These are phyloP conservation scores for Striga asiatica DNA, from an alignment of 257 asterid genomes.

Conservation along the genomic window DNA sequence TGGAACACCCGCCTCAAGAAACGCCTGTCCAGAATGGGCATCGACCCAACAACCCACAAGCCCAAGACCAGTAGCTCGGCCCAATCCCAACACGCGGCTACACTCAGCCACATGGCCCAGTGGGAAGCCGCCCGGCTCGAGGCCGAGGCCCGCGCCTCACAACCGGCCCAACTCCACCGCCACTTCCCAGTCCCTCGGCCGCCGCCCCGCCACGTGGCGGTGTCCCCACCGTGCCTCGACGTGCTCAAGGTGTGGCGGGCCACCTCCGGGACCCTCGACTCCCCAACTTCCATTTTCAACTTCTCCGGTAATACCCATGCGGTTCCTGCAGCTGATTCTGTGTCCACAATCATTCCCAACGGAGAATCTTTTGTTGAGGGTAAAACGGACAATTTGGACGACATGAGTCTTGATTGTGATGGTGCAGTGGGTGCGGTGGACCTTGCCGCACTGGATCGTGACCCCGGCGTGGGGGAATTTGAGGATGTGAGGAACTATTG, in stretches of 20 bases:
- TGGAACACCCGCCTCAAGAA: slow-evolving; percentile 58
- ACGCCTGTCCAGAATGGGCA: slow-evolving; percentile 42
- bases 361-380: slow-evolving; percentile 7
- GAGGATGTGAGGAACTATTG: slow-evolving; percentile 14
- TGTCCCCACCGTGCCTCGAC: slow-evolving; percentile 33
- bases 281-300: slow-evolving; percentile 35
- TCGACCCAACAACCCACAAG: slow-evolving; percentile 51
- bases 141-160: slow-evolving; percentile 35
- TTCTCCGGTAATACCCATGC: slow-evolving; percentile 5
- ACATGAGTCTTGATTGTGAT: slow-evolving; percentile 1
- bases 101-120: slow-evolving; percentile 50
- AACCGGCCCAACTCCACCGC: not conserved
- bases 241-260: slow-evolving; percentile 41
- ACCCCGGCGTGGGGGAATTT: slow-evolving; percentile 11
- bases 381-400: not conserved
- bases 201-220: not conserved
- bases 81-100: slow-evolving; percentile 14
- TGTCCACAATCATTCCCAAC: not conserved
- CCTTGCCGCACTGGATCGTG: slow-evolving; percentile 1
- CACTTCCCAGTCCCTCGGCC: not conserved
- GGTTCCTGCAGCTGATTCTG: slow-evolving; percentile 4
- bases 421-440: slow-evolving; percentile 13
- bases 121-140: slow-evolving; percentile 55
- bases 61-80: slow-evolving; percentile 26
- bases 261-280: slow-evolving; percentile 20